Conservation (phyloP, 2,329 filamentous ascomycete species). For the Endoconidiophora laricicola region DNA sequence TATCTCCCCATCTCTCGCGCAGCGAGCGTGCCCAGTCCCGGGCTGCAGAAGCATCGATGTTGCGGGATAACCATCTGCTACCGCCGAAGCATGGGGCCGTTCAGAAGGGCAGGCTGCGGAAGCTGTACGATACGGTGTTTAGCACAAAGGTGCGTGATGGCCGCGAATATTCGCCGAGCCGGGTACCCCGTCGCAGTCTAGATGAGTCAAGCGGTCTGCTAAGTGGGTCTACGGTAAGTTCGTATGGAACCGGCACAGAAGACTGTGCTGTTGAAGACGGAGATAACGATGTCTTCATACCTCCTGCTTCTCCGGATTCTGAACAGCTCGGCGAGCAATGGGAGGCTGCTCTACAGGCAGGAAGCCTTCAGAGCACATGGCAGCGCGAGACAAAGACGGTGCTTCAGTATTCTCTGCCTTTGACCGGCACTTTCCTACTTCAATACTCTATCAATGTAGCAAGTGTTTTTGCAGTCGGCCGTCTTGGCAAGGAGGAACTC, state of each 20-base stretch:
- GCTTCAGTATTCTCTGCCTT: constrained; percentile 49
- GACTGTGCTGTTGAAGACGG: constrained; percentile 17
- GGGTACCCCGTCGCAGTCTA: background rate
- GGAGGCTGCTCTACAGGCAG: constrained; percentile 69
- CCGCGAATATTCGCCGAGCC: constrained; percentile 11
- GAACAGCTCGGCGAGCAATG: constrained; percentile 56
- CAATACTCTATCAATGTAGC: constrained; percentile 77
- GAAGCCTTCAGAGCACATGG: constrained; percentile 80
- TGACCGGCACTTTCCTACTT: constrained; percentile 58
- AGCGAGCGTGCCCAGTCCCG: constrained; percentile 40
- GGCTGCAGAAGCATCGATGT: constrained; percentile 41
- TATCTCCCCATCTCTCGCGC: constrained; percentile 26
- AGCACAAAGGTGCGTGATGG: constrained; percentile 30
- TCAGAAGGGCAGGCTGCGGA: constrained; percentile 16
- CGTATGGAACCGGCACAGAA: constrained; percentile 1
- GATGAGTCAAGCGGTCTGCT: constrained; percentile 8
- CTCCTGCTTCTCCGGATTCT: constrained; percentile 24
- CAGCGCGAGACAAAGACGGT: constrained; percentile 75
- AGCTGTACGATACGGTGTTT: constrained; percentile 32
- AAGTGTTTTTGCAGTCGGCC: constrained; percentile 62
- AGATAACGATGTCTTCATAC: background rate
- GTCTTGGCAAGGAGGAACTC: constrained; percentile 47
- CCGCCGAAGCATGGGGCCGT: constrained; percentile 33
- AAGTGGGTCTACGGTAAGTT: background rate
- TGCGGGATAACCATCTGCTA: constrained; percentile 49